phyloP scores from a whole-genome alignment of 352 stramenopile genomes.

The Phytophthora fragariae region DNA sequence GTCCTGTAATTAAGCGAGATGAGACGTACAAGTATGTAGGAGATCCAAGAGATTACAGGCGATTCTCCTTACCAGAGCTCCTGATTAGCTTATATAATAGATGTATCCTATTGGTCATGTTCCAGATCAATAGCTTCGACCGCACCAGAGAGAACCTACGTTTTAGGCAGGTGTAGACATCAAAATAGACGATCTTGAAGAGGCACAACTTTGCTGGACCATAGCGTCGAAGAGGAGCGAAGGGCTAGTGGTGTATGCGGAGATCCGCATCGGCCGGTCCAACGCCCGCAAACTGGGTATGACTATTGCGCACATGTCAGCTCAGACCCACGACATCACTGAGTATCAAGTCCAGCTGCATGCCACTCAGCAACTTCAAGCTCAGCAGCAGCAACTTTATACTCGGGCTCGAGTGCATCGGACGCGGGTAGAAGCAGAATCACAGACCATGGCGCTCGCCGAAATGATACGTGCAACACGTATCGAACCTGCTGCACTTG shows the following conservation, averaged over 20 bases:
- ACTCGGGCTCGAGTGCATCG: slow-evolving; percentile 2
- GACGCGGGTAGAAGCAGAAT: not conserved
- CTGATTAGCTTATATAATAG: not conserved
- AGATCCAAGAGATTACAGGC: not conserved
- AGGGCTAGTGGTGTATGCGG: slow-evolving; percentile 2
- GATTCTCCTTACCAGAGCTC: not conserved
- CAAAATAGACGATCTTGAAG: not conserved
- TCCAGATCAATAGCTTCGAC: not conserved
- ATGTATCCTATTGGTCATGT: not conserved
- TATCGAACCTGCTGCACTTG: not conserved
- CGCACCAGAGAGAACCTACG: not conserved
- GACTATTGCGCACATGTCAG: slow-evolving; percentile 8
- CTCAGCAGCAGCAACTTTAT: slow-evolving; percentile 1
- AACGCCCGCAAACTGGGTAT: slow-evolving; percentile 1
- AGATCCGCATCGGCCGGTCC: not conserved
- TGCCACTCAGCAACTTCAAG: slow-evolving; percentile 4
- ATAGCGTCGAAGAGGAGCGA: not conserved
- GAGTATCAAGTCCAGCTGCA: slow-evolving; percentile 3
- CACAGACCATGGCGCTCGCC: not conserved
- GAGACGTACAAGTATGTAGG: not conserved
- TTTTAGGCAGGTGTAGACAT: not conserved
- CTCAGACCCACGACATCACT: not conserved
- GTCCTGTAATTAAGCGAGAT: slow-evolving; percentile 2
- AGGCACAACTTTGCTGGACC: not conserved
- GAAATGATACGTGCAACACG: slow-evolving; percentile 11